phyloP scores from a whole-genome alignment of 306 rosid species.

The Abrus pulchellus region DNA sequence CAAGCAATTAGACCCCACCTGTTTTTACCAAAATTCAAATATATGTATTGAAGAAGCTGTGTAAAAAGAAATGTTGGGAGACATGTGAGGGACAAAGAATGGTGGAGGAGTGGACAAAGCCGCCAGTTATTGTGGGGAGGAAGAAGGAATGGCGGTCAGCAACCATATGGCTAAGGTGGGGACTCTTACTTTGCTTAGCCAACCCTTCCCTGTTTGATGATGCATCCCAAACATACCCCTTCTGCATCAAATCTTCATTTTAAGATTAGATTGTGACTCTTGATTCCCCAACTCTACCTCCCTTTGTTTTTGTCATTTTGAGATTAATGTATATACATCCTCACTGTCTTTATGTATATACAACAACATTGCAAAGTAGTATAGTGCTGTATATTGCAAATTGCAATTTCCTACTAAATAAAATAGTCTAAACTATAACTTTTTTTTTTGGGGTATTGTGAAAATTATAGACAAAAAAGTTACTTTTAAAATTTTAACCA shows the following conservation, averaged over 20 bases:
- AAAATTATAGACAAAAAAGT: no score
- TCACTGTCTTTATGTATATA: not conserved
- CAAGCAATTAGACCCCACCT: slow-evolving; percentile 19
- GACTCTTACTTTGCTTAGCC: slow-evolving; percentile 34
- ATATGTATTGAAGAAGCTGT: not conserved
- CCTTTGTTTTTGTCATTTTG: not conserved
- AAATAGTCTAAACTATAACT: no score
- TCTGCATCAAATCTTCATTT: slow-evolving; percentile 37
- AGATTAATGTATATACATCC: not conserved
- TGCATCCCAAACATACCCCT: slow-evolving; percentile 22
- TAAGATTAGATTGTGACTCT: slow-evolving; percentile 48
- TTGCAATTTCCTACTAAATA: no score
- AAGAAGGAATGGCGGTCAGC: slow-evolving; percentile 7
- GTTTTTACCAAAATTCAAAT: not conserved
- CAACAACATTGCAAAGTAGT: not conserved
- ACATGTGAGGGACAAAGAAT: slow-evolving; percentile 38
- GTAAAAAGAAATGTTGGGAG: not conserved
- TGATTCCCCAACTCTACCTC: slow-evolving; percentile 33
- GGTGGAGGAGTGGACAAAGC: slow-evolving; percentile 40
- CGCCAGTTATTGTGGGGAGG: slow-evolving; percentile 36
- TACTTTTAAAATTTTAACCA: no score
- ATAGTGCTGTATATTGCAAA: not conserved
- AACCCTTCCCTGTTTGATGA: slow-evolving; percentile 12
- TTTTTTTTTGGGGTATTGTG: no score
- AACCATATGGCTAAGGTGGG: slow-evolving; percentile 37